Evolutionary conservation across 441 rosid species (phyloP).

Genomic region (Populus hybrid): DNA sequence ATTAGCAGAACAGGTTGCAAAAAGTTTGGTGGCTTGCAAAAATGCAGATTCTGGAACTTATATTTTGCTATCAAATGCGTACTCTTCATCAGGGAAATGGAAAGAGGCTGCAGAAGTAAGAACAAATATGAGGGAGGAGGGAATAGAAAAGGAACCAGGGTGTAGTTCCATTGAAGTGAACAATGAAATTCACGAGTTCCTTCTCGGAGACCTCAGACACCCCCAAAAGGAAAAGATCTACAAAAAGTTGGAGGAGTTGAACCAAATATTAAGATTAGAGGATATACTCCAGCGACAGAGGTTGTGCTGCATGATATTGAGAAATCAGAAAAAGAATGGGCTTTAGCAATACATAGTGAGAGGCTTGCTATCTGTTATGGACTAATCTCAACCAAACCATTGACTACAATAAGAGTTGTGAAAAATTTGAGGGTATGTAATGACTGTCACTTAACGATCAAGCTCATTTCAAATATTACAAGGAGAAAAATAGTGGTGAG

Average conservation of each 20-base stretch:
- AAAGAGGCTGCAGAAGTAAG: conserved; percentile 56
- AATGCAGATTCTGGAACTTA: conserved; percentile 67
- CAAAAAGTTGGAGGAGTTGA: conserved; percentile 37
- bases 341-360: conserved; percentile 56
- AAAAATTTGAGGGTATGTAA: conserved; percentile 69
- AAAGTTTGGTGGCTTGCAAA: conserved; percentile 43
- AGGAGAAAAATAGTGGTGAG: conserved; percentile 52
- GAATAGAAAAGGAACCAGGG: conserved; percentile 80
- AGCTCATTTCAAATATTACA: conserved; percentile 58
- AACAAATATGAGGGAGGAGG: conserved; percentile 58
- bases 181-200: conserved; percentile 60
- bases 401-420: conserved; percentile 54
- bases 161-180: conserved; percentile 63
- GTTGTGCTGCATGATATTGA: conserved; percentile 34
- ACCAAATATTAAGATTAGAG: conserved; percentile 27
- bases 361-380: conserved; percentile 65
- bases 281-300: conserved; percentile 32
- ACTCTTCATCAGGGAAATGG: conserved; percentile 46
- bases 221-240: conserved; percentile 50
- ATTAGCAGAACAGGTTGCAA: conserved; percentile 59
- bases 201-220: conserved; percentile 60
- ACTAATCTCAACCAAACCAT: conserved; percentile 47
- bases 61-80: conserved; percentile 67
- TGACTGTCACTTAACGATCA: conserved; percentile 66
- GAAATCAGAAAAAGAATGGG: conserved; percentile 37